These are phyloP conservation scores for Malus orientalis DNA, from an alignment of 306 rosid genomes.

Conservation along the genomic window DNA sequence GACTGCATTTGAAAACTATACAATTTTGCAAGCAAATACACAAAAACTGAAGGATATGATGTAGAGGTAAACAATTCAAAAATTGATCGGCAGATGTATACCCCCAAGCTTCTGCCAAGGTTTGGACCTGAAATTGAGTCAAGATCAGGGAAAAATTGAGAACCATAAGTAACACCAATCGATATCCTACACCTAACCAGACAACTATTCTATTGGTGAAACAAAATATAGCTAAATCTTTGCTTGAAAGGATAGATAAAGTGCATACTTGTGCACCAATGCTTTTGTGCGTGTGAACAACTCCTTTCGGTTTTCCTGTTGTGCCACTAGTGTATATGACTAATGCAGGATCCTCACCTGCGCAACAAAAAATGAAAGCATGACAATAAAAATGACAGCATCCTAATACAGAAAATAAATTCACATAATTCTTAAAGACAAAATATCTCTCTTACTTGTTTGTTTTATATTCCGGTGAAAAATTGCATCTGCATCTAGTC, in stretches of 20 bases:
- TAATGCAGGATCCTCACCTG: slow-evolving; percentile 89
- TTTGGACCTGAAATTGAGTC: slow-evolving; percentile 70
- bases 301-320: slow-evolving; percentile 98
- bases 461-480: slow-evolving; percentile 27
- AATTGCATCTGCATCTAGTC: slow-evolving; percentile 30
- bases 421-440: slow-evolving; percentile 3
- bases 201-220: not conserved
- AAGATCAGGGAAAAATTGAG: slow-evolving; percentile 6
- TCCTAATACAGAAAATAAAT: not conserved
- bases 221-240: not conserved
- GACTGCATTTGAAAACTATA: not conserved
- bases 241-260: slow-evolving; percentile 5
- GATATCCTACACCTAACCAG: not conserved
- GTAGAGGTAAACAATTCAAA: slow-evolving; percentile 84
- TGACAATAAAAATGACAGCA: slow-evolving; percentile 6
- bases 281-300: slow-evolving; percentile 86
- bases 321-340: slow-evolving; percentile 91
- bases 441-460: slow-evolving; percentile 42
- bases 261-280: slow-evolving; percentile 65
- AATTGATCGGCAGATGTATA: slow-evolving; percentile 69
- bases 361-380: slow-evolving; percentile 20
- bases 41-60: slow-evolving; percentile 68
- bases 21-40: not conserved
- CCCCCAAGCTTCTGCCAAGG: slow-evolving; percentile 79
- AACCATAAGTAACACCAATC: not conserved